phyloP scores from a whole-genome alignment of 2,329 filamentous ascomycete species.

The Plectosphaerella sp. region DNA sequence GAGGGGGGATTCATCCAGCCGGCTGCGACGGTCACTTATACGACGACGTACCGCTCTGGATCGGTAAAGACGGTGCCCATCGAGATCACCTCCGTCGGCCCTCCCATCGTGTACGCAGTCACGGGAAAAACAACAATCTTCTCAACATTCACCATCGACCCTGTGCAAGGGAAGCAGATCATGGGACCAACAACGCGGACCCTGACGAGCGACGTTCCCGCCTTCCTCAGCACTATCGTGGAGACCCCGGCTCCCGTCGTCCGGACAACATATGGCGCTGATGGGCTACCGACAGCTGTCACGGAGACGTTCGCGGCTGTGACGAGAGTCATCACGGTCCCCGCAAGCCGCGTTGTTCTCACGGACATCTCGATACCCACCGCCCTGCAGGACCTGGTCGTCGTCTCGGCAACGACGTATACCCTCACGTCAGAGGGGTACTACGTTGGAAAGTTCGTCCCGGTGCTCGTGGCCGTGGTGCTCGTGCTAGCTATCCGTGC shows the following conservation, averaged over 20 bases:
- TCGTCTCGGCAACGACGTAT: conserved; percentile 17
- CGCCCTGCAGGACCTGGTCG: neutral
- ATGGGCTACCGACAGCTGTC: conserved; percentile 19
- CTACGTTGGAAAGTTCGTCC: conserved; percentile 37
- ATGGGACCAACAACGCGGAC: conserved; percentile 14
- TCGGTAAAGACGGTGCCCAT: neutral
- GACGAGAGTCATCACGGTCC: conserved; percentile 17
- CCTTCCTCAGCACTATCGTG: conserved; percentile 10
- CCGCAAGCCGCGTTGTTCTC: conserved; percentile 15
- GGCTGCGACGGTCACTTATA: neutral
- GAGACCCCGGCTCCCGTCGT: conserved; percentile 14
- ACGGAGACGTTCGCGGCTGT: conserved; percentile 19
- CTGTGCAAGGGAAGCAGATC: conserved; percentile 1
- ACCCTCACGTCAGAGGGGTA: conserved; percentile 23
- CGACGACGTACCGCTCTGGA: neutral
- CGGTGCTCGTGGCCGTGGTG: conserved; percentile 31
- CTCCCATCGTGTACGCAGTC: conserved; percentile 6
- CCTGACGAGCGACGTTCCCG: conserved; percentile 15
- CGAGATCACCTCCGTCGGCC: neutral
- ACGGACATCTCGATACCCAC: conserved; percentile 14
- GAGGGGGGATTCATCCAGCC: neutral
- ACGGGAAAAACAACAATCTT: conserved; percentile 17
- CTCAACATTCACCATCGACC: conserved; percentile 9
- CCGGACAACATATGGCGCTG: conserved; percentile 17
- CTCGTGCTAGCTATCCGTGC: conserved; percentile 33